Evolutionary conservation across 2,329 filamentous ascomycete species (phyloP).

Genomic region (Verticillium tricorpus): DNA sequence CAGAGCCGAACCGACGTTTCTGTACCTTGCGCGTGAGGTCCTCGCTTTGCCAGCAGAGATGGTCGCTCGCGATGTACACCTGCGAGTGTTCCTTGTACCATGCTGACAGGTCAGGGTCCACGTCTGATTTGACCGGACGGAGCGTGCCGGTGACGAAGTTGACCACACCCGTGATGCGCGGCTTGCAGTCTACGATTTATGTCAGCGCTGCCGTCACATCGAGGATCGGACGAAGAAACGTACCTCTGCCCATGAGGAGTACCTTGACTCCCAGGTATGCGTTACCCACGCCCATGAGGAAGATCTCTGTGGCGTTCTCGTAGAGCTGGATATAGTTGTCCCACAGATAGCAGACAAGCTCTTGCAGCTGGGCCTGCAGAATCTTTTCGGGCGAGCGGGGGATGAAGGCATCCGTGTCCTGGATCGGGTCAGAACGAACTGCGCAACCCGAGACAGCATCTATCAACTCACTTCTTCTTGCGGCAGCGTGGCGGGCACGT

Average conservation of each 20-base stretch:
- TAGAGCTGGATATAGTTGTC: slow-evolving; percentile 91
- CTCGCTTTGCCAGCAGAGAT: slow-evolving; percentile 69
- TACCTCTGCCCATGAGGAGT: slow-evolving; percentile 73
- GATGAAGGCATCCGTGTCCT: slow-evolving; percentile 45
- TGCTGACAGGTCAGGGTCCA: slow-evolving; percentile 63
- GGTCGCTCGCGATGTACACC: slow-evolving; percentile 71
- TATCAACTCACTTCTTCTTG: slow-evolving; percentile 48
- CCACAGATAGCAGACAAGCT: slow-evolving; percentile 85
- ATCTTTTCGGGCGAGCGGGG: slow-evolving; percentile 39
- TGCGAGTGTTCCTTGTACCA: slow-evolving; percentile 85
- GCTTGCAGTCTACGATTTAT: slow-evolving; percentile 51
- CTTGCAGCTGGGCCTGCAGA: slow-evolving; percentile 58
- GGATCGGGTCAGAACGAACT: neutral
- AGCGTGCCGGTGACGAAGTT: slow-evolving; percentile 78
- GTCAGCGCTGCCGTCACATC: slow-evolving; percentile 10
- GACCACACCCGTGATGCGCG: slow-evolving; percentile 65
- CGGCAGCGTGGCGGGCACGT: slow-evolving; percentile 75
- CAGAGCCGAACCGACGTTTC: slow-evolving; percentile 57
- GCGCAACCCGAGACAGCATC: neutral
- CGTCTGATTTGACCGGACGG: slow-evolving; percentile 73
- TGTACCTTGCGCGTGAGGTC: slow-evolving; percentile 55
- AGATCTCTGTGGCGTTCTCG: slow-evolving; percentile 66
- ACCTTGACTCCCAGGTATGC: slow-evolving; percentile 81
- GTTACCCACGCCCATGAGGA: slow-evolving; percentile 85
- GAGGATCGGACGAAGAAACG: slow-evolving; percentile 3